These are phyloP conservation scores for Fusarium agapanthi DNA, from an alignment of 2,329 filamentous ascomycete species.

Conservation along the genomic window DNA sequence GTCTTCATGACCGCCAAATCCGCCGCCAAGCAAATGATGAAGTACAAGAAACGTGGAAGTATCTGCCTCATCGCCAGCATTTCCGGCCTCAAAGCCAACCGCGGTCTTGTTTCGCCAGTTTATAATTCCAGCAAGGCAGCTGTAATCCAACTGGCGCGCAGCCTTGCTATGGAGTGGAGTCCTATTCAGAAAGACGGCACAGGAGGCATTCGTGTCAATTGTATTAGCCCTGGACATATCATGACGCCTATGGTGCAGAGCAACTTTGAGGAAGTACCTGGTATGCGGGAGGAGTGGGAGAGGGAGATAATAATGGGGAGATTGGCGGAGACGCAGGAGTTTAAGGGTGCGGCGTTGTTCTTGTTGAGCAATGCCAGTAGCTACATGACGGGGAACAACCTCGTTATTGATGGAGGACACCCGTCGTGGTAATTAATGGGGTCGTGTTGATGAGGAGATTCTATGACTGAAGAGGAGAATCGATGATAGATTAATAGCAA, in stretches of 20 bases:
- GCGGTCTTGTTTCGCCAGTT: conserved; percentile 65
- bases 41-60: conserved; percentile 65
- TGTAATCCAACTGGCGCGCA: conserved; percentile 75
- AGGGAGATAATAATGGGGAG: conserved; percentile 85
- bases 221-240: conserved; percentile 82
- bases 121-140: conserved; percentile 84
- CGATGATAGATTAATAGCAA: background rate
- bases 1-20: conserved; percentile 87
- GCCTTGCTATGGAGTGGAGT: conserved; percentile 75
- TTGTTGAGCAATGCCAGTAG: conserved; percentile 74
- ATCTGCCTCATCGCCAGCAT: conserved; percentile 75
- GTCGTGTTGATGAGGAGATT: background rate
- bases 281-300: conserved; percentile 74
- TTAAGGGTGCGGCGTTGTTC: conserved; percentile 76
- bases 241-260: conserved; percentile 84
- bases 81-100: conserved; percentile 74
- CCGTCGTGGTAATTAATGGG: conserved; percentile 57
- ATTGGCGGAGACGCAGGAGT: conserved; percentile 73
- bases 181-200: conserved; percentile 51
- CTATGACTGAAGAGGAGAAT: background rate
- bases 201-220: conserved; percentile 80
- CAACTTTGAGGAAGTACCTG: conserved; percentile 79
- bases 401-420: conserved; percentile 78
- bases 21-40: conserved; percentile 79
- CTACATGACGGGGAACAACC: conserved; percentile 79